Base-by-base conservation (phyloP, 768 basidiomycete genomes). In the Cyclocybe aegerita region DNA sequence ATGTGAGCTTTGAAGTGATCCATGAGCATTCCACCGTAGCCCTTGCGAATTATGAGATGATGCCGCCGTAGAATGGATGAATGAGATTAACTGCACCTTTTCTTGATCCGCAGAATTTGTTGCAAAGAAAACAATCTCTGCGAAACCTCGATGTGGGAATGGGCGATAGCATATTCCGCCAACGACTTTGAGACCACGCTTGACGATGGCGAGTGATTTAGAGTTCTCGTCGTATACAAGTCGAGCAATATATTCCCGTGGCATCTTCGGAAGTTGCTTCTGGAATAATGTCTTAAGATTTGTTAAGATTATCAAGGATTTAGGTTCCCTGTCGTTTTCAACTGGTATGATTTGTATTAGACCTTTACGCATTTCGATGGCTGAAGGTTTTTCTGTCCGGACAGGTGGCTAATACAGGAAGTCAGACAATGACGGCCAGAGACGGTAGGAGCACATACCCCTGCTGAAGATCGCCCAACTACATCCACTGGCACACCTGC, bases 51-150 rank as follows among this genome's bases (percentile, higher is more conserved):
- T 32, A 29, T 12, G 30, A 17, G 16, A 6, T 52, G 2, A 38
- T 29, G 11, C 48, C 9, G 11, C 34, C n/a, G n/a, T n/a, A n/a
- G n/a, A 33, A 39, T n/a, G 38, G 30, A 43, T 11, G 33, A 17
- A 47, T 39, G 29, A 17, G 32, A 17, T 10, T 29, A 17, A 42
- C 60, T 74, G 43, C 63, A 96, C 95, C 82, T 97, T 98, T 69
- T 95, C 93, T 76, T 99, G 96, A 68, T 96, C 94, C 5, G 90
- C 91, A 31, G 91, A 93, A 23, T 93, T 91, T 6, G 96, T 96
- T 0, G 97, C 97, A 64, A 98, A 98, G 71, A 99, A 99, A 6
- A 97, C 95, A 61, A 99, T 98, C 69, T 99, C 97, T 30, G 95
- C 93, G 61, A 99, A 99, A 12, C 88, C 86, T 54, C 95, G 82